phyloP scores from a whole-genome alignment of 805 yeast genomes.

The Saccharomycopsis sp. region DNA sequence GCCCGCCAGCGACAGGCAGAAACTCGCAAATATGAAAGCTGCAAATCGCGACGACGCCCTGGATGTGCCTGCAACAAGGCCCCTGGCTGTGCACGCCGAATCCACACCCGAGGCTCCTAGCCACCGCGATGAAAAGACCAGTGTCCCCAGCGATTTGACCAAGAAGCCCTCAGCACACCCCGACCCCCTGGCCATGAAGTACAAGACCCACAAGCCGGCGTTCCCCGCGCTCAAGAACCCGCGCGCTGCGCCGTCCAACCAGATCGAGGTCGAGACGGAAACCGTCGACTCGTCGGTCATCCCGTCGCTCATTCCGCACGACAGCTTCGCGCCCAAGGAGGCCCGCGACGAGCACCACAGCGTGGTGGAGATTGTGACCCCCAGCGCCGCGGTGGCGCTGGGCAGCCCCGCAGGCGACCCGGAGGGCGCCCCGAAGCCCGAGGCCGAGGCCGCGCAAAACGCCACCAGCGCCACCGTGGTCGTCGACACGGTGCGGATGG shows the following conservation, averaged over 20 bases:
- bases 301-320: background rate
- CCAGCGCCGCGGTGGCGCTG: background rate
- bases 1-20: background rate
- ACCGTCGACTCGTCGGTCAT: conserved; percentile 14
- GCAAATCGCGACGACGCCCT: background rate
- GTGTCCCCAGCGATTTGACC: no score
- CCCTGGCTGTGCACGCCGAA: no score
- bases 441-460: background rate
- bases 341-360: conserved; percentile 4
- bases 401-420: background rate
- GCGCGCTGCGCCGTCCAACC: background rate
- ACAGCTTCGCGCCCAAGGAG: conserved; percentile 7
- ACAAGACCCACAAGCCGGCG: background rate
- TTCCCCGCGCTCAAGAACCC: background rate
- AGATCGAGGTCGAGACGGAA: conserved; percentile 18
- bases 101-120: no score
- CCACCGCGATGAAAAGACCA: no score
- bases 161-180: no score
- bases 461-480: background rate
- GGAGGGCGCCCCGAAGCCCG: background rate
- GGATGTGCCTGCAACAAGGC: no score
- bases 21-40: no score
- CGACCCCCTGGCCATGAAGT: background rate
- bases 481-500: background rate
- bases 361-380: background rate